Evolutionary conservation across 352 stramenopile species (phyloP), one percentile per base, ranked within the genome.

Genomic region (Pythium coloratum): DNA sequence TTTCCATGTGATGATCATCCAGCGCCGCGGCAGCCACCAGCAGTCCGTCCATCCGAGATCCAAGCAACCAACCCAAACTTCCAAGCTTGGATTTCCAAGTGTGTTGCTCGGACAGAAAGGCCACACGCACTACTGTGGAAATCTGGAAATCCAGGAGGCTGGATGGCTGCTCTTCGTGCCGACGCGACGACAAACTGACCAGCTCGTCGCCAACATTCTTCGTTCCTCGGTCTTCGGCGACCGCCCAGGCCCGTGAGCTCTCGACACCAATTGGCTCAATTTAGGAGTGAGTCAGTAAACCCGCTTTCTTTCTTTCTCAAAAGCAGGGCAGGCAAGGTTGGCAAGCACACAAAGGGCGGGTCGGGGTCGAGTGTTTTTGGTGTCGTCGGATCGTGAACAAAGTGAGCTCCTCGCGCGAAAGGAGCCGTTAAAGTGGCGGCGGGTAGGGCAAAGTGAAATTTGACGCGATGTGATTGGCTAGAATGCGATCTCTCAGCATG

Each of bases 381-480:
- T 53, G 46, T 53, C 46, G 46, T 53, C 46, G 2, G 46, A 53
- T 53, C 46, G 46, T n/a, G 36, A 44, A 28, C 16, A 53, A 53
- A 53, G 46, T 53, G 46, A 53, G 46, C 46, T 69, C 62, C 54
- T 69, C 55, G 18, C 18, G 28, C 46, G 42, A 18, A 50, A 50
- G 42, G 42, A 50, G 42, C 42, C 42, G 46, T 53, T 53, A 53
- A 53, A 53, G 46, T 53, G 46, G 46, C 51, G 28, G 51, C 32
- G 28, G 51, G 13, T 40, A 42, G 28, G 28, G 51, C 61, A 57
- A 28, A 14, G 1, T 3, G 16, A 16, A 20, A 26, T 30, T 30
- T 59, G 6, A 16, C 3, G 42, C 16, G 0, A 6, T 38, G 18
- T 70, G 64, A 70, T 70, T 70, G 64, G 64, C 47, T 46, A 28